Conservation (phyloP, 768 basidiomycete genomes). For the Inosperma sp. region DNA sequence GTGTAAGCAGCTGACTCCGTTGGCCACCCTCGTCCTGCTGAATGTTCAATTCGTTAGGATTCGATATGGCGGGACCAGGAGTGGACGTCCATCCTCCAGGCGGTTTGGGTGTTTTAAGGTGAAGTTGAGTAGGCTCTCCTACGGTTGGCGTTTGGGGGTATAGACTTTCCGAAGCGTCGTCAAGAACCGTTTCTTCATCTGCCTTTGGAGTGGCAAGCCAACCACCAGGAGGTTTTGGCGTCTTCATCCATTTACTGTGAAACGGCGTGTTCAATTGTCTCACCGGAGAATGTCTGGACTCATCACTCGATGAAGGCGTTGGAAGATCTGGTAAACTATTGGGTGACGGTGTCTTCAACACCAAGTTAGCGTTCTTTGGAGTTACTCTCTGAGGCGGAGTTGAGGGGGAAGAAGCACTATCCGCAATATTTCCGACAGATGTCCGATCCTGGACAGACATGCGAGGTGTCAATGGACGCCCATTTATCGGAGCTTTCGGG, state of each 20-base stretch:
- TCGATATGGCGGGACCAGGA: conserved; percentile 16
- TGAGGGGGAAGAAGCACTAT: conserved; percentile 9
- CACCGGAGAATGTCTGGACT: conserved; percentile 16
- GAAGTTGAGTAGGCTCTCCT: conserved; percentile 11
- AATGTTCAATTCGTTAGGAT: conserved; percentile 11
- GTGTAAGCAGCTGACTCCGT: conserved; percentile 35
- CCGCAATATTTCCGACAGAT: conserved; percentile 1
- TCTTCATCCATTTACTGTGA: conserved; percentile 16
- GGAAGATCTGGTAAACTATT: conserved; percentile 62
- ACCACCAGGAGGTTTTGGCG: conserved; percentile 44
- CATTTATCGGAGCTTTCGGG: not conserved
- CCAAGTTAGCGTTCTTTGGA: conserved; percentile 38
- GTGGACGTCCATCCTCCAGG: conserved; percentile 38
- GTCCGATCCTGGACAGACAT: too few relatives aligned
- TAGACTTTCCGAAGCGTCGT: not conserved
- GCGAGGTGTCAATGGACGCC: too few relatives aligned
- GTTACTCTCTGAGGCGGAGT: conserved; percentile 25
- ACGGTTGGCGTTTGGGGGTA: conserved; percentile 18
- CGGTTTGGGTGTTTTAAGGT: conserved; percentile 27
- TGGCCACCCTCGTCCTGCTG: conserved; percentile 29
- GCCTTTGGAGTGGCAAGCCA: conserved; percentile 34
- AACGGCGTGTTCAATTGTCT: not conserved
- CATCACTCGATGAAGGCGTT: conserved; percentile 50
- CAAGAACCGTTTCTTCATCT: not conserved
- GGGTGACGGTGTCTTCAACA: conserved; percentile 60